Percentiles rank a stretch among this genome's conserved stretches.
Evolutionary conservation across 2,329 filamentous ascomycete genomes (phyloP).

Genomic region (Diaporthe capsici): DNA sequence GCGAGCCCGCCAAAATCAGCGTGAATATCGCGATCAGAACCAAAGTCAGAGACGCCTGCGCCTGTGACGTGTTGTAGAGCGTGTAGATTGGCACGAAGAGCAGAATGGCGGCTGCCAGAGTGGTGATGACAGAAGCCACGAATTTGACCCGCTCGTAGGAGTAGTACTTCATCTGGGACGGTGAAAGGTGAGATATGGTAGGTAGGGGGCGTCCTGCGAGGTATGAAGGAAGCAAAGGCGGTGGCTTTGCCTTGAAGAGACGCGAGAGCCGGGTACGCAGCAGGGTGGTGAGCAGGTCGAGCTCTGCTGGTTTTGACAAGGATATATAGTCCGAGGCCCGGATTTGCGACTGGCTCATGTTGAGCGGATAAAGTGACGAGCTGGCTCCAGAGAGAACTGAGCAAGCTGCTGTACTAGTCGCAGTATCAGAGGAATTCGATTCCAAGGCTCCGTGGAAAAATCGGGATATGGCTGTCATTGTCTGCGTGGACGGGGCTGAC

Average conservation of each 20-base stretch:
- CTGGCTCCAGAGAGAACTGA: background rate
- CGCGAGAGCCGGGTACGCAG: background rate
- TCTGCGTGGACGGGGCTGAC: background rate
- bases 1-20: slow-evolving; percentile 19
- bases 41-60: slow-evolving; percentile 31
- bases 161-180: background rate
- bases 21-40: slow-evolving; percentile 38
- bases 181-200: background rate
- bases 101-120: slow-evolving; percentile 10
- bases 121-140: background rate
- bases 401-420: background rate
- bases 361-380: slow-evolving; percentile 4
- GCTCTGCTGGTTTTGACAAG: background rate
- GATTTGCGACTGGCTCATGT: slow-evolving; percentile 12
- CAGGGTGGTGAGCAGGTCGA: background rate
- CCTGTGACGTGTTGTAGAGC: slow-evolving; percentile 23
- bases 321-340: slow-evolving; percentile 14
- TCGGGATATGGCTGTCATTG: background rate
- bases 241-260: background rate
- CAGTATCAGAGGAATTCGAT: background rate
- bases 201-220: background rate
- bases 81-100: slow-evolving; percentile 29
- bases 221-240: background rate
- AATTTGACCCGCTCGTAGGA: background rate
- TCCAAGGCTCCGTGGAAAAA: background rate